Evolutionary conservation across 163 green algal species (phyloP), one percentile per base, ranked within the genome.

Genomic region (Volvox carteri): DNA sequence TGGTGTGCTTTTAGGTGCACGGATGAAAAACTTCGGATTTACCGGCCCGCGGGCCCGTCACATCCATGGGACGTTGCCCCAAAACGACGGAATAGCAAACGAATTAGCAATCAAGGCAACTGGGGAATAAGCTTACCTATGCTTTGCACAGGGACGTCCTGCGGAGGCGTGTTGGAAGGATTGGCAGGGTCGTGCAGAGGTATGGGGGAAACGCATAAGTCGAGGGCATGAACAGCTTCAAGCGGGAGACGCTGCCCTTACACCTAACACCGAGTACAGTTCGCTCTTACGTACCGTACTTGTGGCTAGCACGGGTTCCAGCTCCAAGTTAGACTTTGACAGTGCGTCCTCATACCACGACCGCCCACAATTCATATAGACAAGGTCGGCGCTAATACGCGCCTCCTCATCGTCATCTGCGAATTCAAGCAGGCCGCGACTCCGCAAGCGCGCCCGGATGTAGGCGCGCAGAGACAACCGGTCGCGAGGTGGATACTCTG

Each of bases 251-350:
- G n/a, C n/a, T n/a, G n/a, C n/a, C n/a, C n/a, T n/a, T n/a, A n/a
- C n/a, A n/a, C n/a, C n/a, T n/a, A n/a, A n/a, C n/a, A n/a, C n/a
- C n/a, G n/a, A n/a, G n/a, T n/a, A n/a, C n/a, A n/a, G n/a, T n/a
- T n/a, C n/a, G n/a, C 70, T 41, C n/a, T 46, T 28, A 39, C 78
- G 52, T 54, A 87, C 80, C 62, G 80, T 87, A 8, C 44, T 79
- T 7, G 62, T 87, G 9, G 80, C 80, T 8, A 68, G 4, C 0
- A 87, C n/a, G 25, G 35, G 16, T 28, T 78, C 62, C 62, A 87
- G 42, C 18, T 54, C 39, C 28, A 78, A 54, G 6, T n/a, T 14
- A 23, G 35, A 48, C 28, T 4, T n/a, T 12, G 12, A 5, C 0
- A 68, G 28, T 8, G 60, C 78, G 25, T 35, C 60, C 12, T 86